Conservation (phyloP, 768 basidiomycete species). For the Ramaria sp. region DNA sequence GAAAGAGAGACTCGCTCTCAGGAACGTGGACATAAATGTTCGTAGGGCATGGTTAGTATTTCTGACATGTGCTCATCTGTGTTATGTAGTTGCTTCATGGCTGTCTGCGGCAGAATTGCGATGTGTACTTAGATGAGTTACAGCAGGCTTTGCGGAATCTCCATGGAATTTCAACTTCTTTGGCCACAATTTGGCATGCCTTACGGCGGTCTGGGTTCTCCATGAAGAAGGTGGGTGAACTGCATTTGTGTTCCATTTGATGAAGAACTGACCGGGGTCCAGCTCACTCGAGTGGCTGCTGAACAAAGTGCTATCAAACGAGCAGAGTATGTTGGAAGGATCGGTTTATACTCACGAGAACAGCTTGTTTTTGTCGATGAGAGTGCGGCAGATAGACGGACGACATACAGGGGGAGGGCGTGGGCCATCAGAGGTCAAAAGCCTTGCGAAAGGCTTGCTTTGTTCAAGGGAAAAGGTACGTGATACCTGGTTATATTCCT, state of each 20-base stretch:
- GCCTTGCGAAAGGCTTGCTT: constrained; percentile 13
- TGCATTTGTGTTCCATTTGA: neutral
- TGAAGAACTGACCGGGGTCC: neutral
- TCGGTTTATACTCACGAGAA: constrained; percentile 6
- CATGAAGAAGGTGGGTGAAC: constrained; percentile 9
- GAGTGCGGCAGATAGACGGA: constrained; percentile 7
- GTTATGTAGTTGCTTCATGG: neutral
- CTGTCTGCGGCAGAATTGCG: constrained; percentile 10
- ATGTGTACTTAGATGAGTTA: neutral
- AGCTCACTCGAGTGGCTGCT: constrained; percentile 13
- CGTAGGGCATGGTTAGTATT: neutral
- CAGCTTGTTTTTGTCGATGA: constrained; percentile 20
- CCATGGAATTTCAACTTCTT: neutral
- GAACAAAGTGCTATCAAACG: constrained; percentile 9
- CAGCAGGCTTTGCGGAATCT: neutral
- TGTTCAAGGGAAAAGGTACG: constrained; percentile 14
- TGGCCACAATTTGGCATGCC: neutral
- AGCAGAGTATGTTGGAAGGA: constrained; percentile 7
- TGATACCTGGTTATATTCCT: constrained; percentile 1
- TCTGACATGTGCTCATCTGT: neutral
- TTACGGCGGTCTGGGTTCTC: neutral
- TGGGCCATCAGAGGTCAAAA: constrained; percentile 9
- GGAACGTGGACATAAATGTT: neutral
- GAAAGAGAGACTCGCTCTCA: neutral
- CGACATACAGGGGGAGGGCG: neutral